A percentile compares a stretch with the other conserved stretches of the same genome.
phyloP scores from a whole-genome alignment of 148 eudicot species.

The Camellia japonica region DNA sequence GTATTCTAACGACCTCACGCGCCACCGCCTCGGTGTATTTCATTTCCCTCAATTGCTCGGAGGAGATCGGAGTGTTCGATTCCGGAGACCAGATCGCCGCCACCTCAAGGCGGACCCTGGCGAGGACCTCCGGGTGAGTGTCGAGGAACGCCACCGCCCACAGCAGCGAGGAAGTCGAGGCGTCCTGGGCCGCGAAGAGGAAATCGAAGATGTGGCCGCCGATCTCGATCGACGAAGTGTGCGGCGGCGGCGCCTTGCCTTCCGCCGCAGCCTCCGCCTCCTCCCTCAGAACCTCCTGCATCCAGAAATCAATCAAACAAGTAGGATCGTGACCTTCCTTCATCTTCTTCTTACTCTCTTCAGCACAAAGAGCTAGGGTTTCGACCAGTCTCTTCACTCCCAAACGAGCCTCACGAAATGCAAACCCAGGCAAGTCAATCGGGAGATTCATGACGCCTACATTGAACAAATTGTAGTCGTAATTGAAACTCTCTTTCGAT shows the following conservation, averaged over 20 bases:
- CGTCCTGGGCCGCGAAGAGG: conserved; percentile 81
- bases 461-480: conserved; percentile 64
- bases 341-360: conserved; percentile 48
- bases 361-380: conserved; percentile 50
- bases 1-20: conserved; percentile 64
- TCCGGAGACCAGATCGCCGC: conserved; percentile 46
- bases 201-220: conserved; percentile 77
- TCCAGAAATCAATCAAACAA: conserved; percentile 80
- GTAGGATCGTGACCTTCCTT: conserved; percentile 39
- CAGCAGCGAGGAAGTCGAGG: conserved; percentile 73
- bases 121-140: conserved; percentile 57
- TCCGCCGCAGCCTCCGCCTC: conserved; percentile 30
- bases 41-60: conserved; percentile 56
- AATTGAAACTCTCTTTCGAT: conserved; percentile 40
- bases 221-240: conserved; percentile 33
- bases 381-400: conserved; percentile 58
- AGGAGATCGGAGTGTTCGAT: conserved; percentile 30
- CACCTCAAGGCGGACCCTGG: conserved; percentile 53
- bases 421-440: conserved; percentile 70
- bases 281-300: conserved; percentile 59
- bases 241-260: conserved; percentile 29
- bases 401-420: conserved; percentile 61
- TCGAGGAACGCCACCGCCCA: conserved; percentile 83
- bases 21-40: conserved; percentile 89
- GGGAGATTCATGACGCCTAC: conserved; percentile 75